Evolutionary conservation across 1,284 basidiomycete species (phyloP).

Genomic region (Melampsora larici-populina): DNA sequence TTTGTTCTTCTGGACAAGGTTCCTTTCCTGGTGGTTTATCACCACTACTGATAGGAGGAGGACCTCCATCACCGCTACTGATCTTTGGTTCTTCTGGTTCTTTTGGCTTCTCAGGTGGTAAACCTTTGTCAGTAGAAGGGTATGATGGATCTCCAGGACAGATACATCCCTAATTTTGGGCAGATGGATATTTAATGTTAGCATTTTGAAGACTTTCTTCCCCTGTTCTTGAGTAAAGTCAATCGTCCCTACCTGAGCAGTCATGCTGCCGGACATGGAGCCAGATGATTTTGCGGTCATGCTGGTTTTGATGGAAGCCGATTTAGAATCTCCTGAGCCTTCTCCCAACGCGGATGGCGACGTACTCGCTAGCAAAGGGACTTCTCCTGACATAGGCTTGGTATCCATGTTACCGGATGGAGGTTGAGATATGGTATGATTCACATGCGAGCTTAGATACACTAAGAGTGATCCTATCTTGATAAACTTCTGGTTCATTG

Average conservation of each 20-base stretch:
- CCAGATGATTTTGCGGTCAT: background rate
- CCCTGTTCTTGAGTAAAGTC: background rate
- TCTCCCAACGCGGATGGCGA: no score
- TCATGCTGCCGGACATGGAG: background rate
- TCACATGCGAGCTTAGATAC: no score
- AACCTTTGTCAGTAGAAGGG: background rate
- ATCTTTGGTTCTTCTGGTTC: background rate
- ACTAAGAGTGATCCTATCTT: no score
- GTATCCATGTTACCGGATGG: no score
- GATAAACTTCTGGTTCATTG: no score
- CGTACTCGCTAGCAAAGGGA: no score
- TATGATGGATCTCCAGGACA: background rate
- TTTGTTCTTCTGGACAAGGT: background rate
- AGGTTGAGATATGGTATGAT: no score
- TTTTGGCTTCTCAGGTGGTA: background rate
- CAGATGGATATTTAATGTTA: background rate
- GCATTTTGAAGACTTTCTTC: background rate
- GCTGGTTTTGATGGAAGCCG: background rate
- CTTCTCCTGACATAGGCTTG: no score
- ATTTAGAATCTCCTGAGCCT: background rate
- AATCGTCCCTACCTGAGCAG: background rate
- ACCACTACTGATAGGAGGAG: background rate
- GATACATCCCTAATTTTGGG: background rate
- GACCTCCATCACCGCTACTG: background rate
- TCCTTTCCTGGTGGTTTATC: background rate